Conservation (phyloP, 768 basidiomycete genomes). For the Scleroderma bovista region DNA sequence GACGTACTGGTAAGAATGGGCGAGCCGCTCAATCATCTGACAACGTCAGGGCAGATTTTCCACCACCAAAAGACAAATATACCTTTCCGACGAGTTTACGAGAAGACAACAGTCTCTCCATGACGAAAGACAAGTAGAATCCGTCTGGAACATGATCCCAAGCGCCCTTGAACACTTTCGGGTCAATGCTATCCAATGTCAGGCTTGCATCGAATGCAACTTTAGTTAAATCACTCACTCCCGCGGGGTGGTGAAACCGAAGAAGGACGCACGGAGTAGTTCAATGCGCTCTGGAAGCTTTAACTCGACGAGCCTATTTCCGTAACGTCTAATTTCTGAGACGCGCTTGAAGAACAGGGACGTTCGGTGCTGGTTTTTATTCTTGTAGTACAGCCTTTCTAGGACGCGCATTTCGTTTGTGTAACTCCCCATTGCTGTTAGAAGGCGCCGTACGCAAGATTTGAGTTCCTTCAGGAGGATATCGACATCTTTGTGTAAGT, state of each 20-base stretch:
- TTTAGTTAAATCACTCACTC: slow-evolving; percentile 13
- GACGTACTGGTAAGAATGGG: slow-evolving; percentile 51
- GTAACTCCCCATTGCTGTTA: slow-evolving; percentile 30
- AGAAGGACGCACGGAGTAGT: slow-evolving; percentile 22
- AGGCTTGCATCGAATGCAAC: slow-evolving; percentile 1
- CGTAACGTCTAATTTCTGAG: slow-evolving; percentile 50
- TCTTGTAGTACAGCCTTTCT: slow-evolving; percentile 69
- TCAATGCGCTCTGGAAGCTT: slow-evolving; percentile 18
- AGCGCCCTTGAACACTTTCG: slow-evolving; percentile 48
- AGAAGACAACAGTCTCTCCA: slow-evolving; percentile 33
- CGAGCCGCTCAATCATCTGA: slow-evolving; percentile 43
- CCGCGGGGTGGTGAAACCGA: slow-evolving; percentile 20
- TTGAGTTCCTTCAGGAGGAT: slow-evolving; percentile 55
- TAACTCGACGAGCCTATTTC: slow-evolving; percentile 7
- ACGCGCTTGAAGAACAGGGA: slow-evolving; percentile 65
- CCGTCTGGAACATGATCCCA: slow-evolving; percentile 59
- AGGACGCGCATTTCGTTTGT: slow-evolving; percentile 52
- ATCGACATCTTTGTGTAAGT: slow-evolving; percentile 42
- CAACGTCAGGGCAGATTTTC: slow-evolving; percentile 1
- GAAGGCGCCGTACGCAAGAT: slow-evolving; percentile 42
- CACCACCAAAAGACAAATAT: background rate
- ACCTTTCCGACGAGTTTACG: slow-evolving; percentile 44
- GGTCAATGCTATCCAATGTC: slow-evolving; percentile 26
- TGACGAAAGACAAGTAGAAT: slow-evolving; percentile 27
- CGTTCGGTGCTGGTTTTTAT: slow-evolving; percentile 57